phyloP scores from a whole-genome alignment of 73 alveolate species.

The Paraurostyla sp. region DNA sequence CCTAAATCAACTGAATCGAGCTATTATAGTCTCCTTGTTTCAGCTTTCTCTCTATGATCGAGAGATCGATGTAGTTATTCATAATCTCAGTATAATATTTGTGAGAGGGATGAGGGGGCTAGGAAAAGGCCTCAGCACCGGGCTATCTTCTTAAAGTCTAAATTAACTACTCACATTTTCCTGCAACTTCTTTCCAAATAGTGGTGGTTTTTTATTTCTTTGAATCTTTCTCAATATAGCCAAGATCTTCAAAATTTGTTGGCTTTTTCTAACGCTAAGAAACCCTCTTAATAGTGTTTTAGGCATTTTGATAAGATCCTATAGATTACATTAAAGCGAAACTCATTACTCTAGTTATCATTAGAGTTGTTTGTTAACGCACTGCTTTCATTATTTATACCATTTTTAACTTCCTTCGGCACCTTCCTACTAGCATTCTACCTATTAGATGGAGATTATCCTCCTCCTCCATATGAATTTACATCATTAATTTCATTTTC shows the following conservation, averaged over 20 bases:
- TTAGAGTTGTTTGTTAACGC: constrained; percentile 8
- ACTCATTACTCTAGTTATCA: constrained; percentile 19
- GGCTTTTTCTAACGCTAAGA: constrained; percentile 46
- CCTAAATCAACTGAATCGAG: constrained; percentile 2
- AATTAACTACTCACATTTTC: neutral
- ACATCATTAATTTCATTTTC: neutral
- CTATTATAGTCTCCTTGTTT: constrained; percentile 15
- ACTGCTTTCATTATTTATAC: constrained; percentile 3
- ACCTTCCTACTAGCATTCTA: neutral
- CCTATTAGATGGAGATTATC: neutral
- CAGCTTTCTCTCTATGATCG: neutral
- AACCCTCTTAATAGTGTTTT: neutral
- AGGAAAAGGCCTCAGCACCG: constrained; percentile 1
- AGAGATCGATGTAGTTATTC: constrained; percentile 10
- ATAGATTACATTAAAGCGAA: neutral
- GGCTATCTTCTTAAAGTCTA: neutral
- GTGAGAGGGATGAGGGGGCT: constrained; percentile 1
- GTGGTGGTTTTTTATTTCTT: neutral
- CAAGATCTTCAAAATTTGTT: constrained; percentile 16
- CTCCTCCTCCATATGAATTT: neutral
- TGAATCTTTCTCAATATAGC: neutral
- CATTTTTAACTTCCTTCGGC: neutral
- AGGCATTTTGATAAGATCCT: constrained; percentile 10
- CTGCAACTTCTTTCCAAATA: neutral
- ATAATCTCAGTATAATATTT: neutral